phyloP scores from a whole-genome alignment of 2,329 filamentous ascomycete genomes.

The Pezicula radicicola region DNA sequence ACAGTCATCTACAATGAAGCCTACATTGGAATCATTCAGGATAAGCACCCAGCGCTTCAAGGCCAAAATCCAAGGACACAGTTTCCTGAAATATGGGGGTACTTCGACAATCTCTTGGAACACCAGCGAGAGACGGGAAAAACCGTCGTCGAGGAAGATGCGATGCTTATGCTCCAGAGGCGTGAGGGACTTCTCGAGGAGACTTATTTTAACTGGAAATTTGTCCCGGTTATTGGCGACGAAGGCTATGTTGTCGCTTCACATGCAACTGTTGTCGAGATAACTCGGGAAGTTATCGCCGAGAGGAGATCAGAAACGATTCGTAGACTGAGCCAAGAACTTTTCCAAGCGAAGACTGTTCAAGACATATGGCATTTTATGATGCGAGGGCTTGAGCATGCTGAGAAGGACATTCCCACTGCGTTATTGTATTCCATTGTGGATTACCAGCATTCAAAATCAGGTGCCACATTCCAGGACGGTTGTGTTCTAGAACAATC shows the following conservation, averaged over 20 bases:
- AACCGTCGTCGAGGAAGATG: conserved; percentile 20
- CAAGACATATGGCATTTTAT: conserved; percentile 30
- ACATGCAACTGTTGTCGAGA: conserved; percentile 23
- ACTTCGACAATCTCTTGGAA: conserved; percentile 26
- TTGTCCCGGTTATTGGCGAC: conserved; percentile 36
- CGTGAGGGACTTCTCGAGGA: conserved; percentile 30
- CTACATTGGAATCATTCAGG: conserved; percentile 26
- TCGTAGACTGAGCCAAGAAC: conserved; percentile 29
- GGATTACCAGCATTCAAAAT: background rate
- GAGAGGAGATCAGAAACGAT: conserved; percentile 32
- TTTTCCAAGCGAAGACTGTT: conserved; percentile 21
- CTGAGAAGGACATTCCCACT: conserved; percentile 27
- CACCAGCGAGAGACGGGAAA: conserved; percentile 22
- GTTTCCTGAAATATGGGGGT: conserved; percentile 33
- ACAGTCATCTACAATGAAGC: conserved; percentile 34
- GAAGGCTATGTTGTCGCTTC: conserved; percentile 23
- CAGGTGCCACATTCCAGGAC: background rate
- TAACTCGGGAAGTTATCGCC: conserved; percentile 34
- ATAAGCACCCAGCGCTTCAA: conserved; percentile 29
- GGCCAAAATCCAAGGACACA: conserved; percentile 34
- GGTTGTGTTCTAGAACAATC: conserved; percentile 9
- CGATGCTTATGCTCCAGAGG: conserved; percentile 26
- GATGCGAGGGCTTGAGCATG: conserved; percentile 18
- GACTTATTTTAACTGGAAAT: conserved; percentile 35
- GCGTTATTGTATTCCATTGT: conserved; percentile 28